Evolutionary conservation across 345 rosid genomes (phyloP).

Genomic region (Moricandia moricandioides): DNA sequence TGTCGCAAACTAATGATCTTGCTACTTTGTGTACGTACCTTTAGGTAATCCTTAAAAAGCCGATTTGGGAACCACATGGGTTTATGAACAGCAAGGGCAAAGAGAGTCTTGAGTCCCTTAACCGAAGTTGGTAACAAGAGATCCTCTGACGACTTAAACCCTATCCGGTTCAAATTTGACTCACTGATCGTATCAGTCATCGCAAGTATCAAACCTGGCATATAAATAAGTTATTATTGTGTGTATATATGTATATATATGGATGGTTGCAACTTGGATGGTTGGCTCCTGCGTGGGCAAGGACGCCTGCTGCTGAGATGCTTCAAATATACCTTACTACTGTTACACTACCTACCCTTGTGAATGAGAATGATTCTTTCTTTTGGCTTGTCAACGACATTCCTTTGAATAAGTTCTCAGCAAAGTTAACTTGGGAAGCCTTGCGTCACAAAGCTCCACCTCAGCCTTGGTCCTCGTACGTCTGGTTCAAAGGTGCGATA

Average conservation of each 20-base stretch:
- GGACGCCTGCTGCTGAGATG: background rate
- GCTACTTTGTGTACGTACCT: constrained; percentile 40
- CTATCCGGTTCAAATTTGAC: constrained; percentile 47
- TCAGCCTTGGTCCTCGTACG: too few species aligned
- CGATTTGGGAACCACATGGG: constrained; percentile 84
- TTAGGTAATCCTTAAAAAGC: constrained; percentile 68
- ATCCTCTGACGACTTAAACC: constrained; percentile 74
- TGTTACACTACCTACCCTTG: too few species aligned
- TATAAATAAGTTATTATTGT: background rate
- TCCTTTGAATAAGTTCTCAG: too few species aligned
- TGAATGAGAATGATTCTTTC: too few species aligned
- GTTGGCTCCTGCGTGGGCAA: background rate
- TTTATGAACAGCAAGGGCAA: constrained; percentile 64
- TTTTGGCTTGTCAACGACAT: too few species aligned
- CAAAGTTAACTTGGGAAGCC: too few species aligned
- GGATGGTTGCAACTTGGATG: background rate
- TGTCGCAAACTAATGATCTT: background rate
- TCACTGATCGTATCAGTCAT: constrained; percentile 75
- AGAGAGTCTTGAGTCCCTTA: constrained; percentile 70
- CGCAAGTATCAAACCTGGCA: constrained; percentile 59
- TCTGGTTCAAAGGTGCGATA: too few species aligned
- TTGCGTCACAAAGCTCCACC: too few species aligned
- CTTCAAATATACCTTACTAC: background rate
- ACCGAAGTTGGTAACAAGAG: constrained; percentile 70
- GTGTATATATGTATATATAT: background rate